phyloP scores from a whole-genome alignment of 345 rosid genomes.

The Boechera stricta region DNA sequence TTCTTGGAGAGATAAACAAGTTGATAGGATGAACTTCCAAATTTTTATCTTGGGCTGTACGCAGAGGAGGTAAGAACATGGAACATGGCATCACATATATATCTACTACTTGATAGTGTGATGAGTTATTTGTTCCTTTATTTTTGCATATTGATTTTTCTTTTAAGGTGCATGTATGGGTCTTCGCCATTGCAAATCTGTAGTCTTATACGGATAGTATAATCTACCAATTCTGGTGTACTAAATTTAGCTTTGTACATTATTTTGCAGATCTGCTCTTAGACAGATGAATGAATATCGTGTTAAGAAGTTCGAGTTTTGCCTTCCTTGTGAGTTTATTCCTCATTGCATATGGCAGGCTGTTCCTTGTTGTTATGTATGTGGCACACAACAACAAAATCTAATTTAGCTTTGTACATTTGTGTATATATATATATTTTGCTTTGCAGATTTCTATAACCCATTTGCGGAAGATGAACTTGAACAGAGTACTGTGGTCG shows the following conservation, averaged over 20 bases:
- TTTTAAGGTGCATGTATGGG: too few relatives aligned
- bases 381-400: not conserved
- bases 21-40: too few relatives aligned
- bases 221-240: not conserved
- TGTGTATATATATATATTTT: not conserved
- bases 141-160: too few relatives aligned
- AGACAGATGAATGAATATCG: not conserved
- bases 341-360: too few relatives aligned
- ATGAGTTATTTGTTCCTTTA: too few relatives aligned
- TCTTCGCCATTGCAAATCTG: not conserved
- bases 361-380: not conserved
- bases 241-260: not conserved
- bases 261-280: not conserved
- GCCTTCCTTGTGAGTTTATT: not conserved
- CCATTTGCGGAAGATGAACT: slow-evolving; percentile 85
- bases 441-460: slow-evolving; percentile 72
- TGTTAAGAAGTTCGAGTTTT: not conserved
- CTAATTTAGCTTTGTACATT: too few relatives aligned
- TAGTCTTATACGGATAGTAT: not conserved
- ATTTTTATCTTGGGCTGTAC: too few relatives aligned
- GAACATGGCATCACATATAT: too few relatives aligned
- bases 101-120: too few relatives aligned
- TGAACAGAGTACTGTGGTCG: slow-evolving; percentile 50
- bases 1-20: too few relatives aligned
- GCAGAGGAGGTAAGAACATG: too few relatives aligned